phyloP scores from a whole-genome alignment of 768 basidiomycete species.

The Kwoniella dejecticola region DNA sequence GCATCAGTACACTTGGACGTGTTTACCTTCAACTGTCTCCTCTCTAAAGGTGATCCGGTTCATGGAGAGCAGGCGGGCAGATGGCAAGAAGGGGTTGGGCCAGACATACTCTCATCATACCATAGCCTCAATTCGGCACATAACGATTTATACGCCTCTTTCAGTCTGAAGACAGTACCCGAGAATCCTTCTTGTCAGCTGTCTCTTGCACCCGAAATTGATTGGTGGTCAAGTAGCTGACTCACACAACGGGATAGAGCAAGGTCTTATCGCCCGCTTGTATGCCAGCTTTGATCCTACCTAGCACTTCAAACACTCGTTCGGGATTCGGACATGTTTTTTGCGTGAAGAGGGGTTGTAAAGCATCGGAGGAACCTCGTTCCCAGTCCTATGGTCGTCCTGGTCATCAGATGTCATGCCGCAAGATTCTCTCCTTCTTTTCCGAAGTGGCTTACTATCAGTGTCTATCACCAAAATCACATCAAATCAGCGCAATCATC shows the following conservation, averaged over 20 bases:
- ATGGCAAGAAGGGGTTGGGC: background rate
- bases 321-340: slow-evolving; percentile 27
- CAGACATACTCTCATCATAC: slow-evolving; percentile 24
- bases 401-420: too few relatives aligned
- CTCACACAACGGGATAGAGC: slow-evolving; percentile 36
- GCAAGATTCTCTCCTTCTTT: too few relatives aligned
- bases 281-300: slow-evolving; percentile 13
- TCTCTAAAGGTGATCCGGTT: background rate
- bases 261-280: slow-evolving; percentile 32
- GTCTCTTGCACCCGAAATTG: too few relatives aligned
- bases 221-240: too few relatives aligned
- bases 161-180: slow-evolving; percentile 17
- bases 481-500: too few relatives aligned
- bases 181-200: too few relatives aligned
- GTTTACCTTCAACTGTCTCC: too few relatives aligned
- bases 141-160: slow-evolving; percentile 18
- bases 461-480: too few relatives aligned
- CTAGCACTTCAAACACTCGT: slow-evolving; percentile 18
- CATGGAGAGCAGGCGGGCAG: background rate
- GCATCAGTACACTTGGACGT: too few relatives aligned
- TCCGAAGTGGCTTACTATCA: slow-evolving; percentile 18
- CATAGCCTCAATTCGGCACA: slow-evolving; percentile 22
- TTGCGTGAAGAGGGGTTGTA: slow-evolving; percentile 28
- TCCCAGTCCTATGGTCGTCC: slow-evolving; percentile 32
- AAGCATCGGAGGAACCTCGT: slow-evolving; percentile 20